Percentiles rank a stretch among this genome's conserved stretches.
Evolutionary conservation across 2,329 filamentous ascomycete genomes (phyloP).

Genomic region (Venturia effusa): DNA sequence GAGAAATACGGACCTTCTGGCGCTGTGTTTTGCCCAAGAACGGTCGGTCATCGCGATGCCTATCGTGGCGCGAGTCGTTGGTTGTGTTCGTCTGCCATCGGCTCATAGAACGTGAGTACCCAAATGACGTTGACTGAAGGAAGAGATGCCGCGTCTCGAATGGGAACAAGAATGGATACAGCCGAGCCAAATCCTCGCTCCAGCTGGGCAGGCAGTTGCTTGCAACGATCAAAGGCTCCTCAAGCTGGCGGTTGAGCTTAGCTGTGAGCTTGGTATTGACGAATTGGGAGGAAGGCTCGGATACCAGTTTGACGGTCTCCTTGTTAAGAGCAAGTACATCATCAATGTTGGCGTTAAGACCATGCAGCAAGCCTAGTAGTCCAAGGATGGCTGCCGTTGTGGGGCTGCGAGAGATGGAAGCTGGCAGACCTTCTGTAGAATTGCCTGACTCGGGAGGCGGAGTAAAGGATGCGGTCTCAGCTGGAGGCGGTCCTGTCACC

Average conservation of each 20-base stretch:
- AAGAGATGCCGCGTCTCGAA: slow-evolving; percentile 97
- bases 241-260: slow-evolving; percentile 91
- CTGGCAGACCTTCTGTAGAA: slow-evolving; percentile 54
- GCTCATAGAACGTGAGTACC: slow-evolving; percentile 93
- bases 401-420: slow-evolving; percentile 72
- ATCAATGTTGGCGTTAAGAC: slow-evolving; percentile 85
- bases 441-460: slow-evolving; percentile 38
- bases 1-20: slow-evolving; percentile 95
- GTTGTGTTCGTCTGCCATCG: slow-evolving; percentile 85
- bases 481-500: slow-evolving; percentile 69
- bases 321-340: slow-evolving; percentile 77
- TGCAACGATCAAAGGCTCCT: slow-evolving; percentile 92
- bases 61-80: slow-evolving; percentile 70
- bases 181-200: slow-evolving; percentile 86
- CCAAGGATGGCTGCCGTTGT: slow-evolving; percentile 79
- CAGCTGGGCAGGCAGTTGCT: slow-evolving; percentile 92
- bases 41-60: slow-evolving; percentile 75
- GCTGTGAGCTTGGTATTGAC: slow-evolving; percentile 98
- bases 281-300: slow-evolving; percentile 83
- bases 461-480: slow-evolving; percentile 53
- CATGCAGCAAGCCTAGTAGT: slow-evolving; percentile 80
- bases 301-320: slow-evolving; percentile 56
- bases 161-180: slow-evolving; percentile 94
- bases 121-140: slow-evolving; percentile 94
- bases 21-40: slow-evolving; percentile 86